Evolutionary conservation across 805 yeast genomes (phyloP), one percentile per base, ranked within the genome.

Genomic region (Ogataea methylovora): DNA sequence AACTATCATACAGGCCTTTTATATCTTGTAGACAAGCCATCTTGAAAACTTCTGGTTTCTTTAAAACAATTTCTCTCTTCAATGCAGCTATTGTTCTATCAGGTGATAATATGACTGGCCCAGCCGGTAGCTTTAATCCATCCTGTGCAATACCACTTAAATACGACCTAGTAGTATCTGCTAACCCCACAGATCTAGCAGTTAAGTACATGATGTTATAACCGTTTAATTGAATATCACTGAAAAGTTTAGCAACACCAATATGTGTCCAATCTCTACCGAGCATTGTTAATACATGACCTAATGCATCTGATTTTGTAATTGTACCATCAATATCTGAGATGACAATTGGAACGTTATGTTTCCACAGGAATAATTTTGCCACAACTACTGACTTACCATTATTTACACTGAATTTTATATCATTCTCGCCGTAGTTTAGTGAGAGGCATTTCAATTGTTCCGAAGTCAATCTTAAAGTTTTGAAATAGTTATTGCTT

Each of bases 181-280:
- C 95, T 49, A 84, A 90, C 0, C 98, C 98, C 1, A 86, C 96
- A 10, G 95, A 80, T 43, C 98, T 71, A 0, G 98, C 95, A 0
- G 98, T 92, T 45, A 92, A 65, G 57, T 92, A 92, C 74, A 92
- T 71, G 34, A 92, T 80, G 51, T 92, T 87, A 65, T 90, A 92
- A 1, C 98, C 97, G 52, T 92, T 92, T 38, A 71, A 61, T 29
- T 70, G 52, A 41, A 92, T 92, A 54, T 92, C 98, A n/a, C 76
- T 76, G 53, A 88, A 92, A 37, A 92, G 62, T 49, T 79, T 79
- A 3, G 97, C 95, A 27, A 92, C 98, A 22, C 98, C 98, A 2
- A 78, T 74, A 55, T 92, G 98, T 0, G 98, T 92, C 98, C 98
- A 92, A 62, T 92, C 98, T 46, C 86, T 74, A 4, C 98, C 98